A percentile compares a stretch with the other conserved stretches of the same genome.
phyloP scores from a whole-genome alignment of 192 early-diverging fungal species.

The Backusella mclennaniae region DNA sequence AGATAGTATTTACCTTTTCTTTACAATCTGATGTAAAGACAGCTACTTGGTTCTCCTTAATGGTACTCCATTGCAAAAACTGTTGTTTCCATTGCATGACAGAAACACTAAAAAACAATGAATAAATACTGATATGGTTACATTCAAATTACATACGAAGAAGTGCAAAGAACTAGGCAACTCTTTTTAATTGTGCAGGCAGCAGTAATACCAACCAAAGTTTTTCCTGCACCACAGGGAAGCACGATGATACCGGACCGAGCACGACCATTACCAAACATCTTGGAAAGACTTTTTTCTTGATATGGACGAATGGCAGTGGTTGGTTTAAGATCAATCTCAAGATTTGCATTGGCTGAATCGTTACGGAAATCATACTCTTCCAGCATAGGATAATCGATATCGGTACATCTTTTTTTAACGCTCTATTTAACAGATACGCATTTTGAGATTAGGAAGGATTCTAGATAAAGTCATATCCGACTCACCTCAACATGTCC shows the following conservation, averaged over 20 bases:
- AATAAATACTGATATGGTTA: background rate
- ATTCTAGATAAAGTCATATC: background rate
- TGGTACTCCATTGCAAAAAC: conserved; percentile 93
- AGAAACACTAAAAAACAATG: conserved; percentile 63
- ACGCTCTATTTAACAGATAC: conserved; percentile 45
- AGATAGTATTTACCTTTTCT: conserved; percentile 50
- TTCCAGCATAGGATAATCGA: conserved; percentile 94
- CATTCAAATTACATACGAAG: conserved; percentile 38
- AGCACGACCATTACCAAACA: conserved; percentile 88
- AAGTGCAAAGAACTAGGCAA: conserved; percentile 91
- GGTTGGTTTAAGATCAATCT: conserved; percentile 91
- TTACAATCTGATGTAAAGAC: conserved; percentile 94
- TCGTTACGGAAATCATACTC: conserved; percentile 98
- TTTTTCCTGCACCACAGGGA: conserved; percentile 98
- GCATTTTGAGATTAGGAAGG: background rate
- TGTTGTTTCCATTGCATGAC: conserved; percentile 99
- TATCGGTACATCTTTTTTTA: conserved; percentile 82
- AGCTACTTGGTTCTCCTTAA: conserved; percentile 90
- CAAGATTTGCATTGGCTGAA: conserved; percentile 49
- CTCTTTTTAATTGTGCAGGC: conserved; percentile 96
- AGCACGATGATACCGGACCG: conserved; percentile 97
- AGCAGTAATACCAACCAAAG: conserved; percentile 96
- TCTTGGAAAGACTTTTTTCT: conserved; percentile 93
- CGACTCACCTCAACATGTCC: conserved; percentile 58
- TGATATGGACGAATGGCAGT: conserved; percentile 88